These are phyloP conservation scores for Wickerhamomyces chambardii DNA, from an alignment of 805 yeast genomes.

Conservation along the genomic window DNA sequence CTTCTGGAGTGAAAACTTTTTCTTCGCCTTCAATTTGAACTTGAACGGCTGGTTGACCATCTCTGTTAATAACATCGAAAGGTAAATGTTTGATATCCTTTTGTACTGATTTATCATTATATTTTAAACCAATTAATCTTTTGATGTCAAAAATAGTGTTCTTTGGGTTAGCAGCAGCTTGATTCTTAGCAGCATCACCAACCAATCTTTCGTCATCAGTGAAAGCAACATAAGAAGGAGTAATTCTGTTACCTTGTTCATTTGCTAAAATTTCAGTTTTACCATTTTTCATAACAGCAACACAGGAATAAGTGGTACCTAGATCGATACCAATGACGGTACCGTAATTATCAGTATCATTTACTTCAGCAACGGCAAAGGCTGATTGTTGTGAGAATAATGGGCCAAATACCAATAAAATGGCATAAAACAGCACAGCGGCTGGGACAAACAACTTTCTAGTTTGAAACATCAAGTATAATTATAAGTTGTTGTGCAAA, in stretches of 20 bases:
- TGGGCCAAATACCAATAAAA: slow-evolving; percentile 17
- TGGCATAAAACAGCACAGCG: slow-evolving; percentile 21
- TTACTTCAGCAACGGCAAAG: slow-evolving; percentile 14
- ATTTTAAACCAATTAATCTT: slow-evolving; percentile 84
- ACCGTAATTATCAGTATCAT: slow-evolving; percentile 40
- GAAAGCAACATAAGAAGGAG: slow-evolving; percentile 92
- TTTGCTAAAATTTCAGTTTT: slow-evolving; percentile 90
- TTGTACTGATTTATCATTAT: slow-evolving; percentile 68
- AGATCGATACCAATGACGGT: slow-evolving; percentile 89
- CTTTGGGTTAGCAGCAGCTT: slow-evolving; percentile 80
- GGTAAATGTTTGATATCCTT: slow-evolving; percentile 81
- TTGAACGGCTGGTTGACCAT: slow-evolving; percentile 76
- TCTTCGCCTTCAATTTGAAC: slow-evolving; percentile 68
- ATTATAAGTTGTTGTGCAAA: background rate
- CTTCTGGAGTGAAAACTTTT: slow-evolving; percentile 84
- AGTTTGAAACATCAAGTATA: slow-evolving; percentile 13
- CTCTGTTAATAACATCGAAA: slow-evolving; percentile 55
- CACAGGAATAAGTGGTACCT: slow-evolving; percentile 98
- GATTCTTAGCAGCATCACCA: slow-evolving; percentile 96
- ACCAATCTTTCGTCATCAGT: slow-evolving; percentile 87
- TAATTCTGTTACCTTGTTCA: slow-evolving; percentile 96
- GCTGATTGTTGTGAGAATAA: slow-evolving; percentile 8
- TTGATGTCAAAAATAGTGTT: slow-evolving; percentile 90
- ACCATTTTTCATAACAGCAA: slow-evolving; percentile 78
- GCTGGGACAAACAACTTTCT: slow-evolving; percentile 23